phyloP scores from a whole-genome alignment of 345 rosid species.

The Psidium guajava region DNA sequence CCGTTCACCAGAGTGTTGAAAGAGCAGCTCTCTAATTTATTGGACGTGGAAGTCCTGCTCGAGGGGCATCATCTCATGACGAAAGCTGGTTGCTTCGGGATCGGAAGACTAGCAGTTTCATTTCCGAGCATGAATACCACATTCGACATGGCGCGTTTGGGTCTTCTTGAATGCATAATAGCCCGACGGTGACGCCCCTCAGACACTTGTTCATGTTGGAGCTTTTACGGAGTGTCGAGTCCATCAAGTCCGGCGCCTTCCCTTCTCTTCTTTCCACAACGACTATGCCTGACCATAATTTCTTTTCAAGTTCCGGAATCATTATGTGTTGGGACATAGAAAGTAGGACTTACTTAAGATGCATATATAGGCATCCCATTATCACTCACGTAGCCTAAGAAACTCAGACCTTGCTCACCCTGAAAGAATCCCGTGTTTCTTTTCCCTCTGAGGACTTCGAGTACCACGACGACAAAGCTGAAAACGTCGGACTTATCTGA shows the following conservation, averaged over 20 bases:
- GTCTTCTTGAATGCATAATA: conserved; percentile 51
- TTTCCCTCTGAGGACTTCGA: conserved; percentile 43
- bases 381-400: conserved; percentile 39
- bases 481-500: conserved; percentile 53
- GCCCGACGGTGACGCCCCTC: conserved; percentile 40
- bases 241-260: conserved; percentile 25
- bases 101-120: conserved; percentile 25
- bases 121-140: conserved; percentile 42
- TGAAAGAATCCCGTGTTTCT: conserved; percentile 23
- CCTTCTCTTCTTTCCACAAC: conserved; percentile 24
- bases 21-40: conserved; percentile 37
- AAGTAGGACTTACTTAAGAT: neutral
- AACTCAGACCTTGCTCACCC: conserved; percentile 21
- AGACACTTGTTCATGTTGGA: conserved; percentile 8
- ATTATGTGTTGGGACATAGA: neutral
- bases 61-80: conserved; percentile 26
- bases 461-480: conserved; percentile 48
- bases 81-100: conserved; percentile 41
- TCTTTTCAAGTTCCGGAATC: neutral
- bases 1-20: conserved; percentile 37
- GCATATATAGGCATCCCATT: neutral
- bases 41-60: conserved; percentile 30
- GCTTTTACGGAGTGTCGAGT: conserved; percentile 14
- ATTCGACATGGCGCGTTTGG: conserved; percentile 33
- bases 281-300: conserved; percentile 28